Percentiles rank a stretch among this genome's conserved stretches.
Conservation (phyloP, 495 filamentous ascomycete species). For the Aspergillus haitiensis region DNA sequence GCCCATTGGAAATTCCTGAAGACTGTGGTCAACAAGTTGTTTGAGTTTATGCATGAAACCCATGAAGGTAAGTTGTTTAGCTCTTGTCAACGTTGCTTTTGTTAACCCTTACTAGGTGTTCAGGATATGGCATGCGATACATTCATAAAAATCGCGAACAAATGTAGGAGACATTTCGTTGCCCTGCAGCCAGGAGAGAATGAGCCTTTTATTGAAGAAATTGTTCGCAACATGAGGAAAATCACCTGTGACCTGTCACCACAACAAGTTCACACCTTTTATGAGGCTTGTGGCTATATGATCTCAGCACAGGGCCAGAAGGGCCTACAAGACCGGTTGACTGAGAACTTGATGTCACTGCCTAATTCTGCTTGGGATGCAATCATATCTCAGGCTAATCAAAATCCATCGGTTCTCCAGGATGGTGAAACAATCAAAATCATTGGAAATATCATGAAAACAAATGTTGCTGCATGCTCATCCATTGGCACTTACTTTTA, state of each 20-base stretch:
- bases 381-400: constrained; percentile 82
- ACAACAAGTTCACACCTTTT: constrained; percentile 98
- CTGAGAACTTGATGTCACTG: constrained; percentile 86
- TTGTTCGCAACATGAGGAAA: constrained; percentile 89
- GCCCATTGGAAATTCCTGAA: constrained; percentile 99
- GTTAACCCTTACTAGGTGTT: constrained; percentile 63
- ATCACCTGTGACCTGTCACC: constrained; percentile 94
- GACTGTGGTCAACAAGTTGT: constrained; percentile 99
- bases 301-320: constrained; percentile 96
- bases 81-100: constrained; percentile 2
- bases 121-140: constrained; percentile 99
- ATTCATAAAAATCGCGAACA: constrained; percentile 99
- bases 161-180: constrained; percentile 96
- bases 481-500: constrained; percentile 97
- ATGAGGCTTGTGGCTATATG: constrained; percentile 99
- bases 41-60: constrained; percentile 99
- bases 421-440: constrained; percentile 95
- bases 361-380: constrained; percentile 94
- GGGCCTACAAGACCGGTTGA: constrained; percentile 82
- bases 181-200: constrained; percentile 90
- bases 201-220: constrained; percentile 98
- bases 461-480: constrained; percentile 93
- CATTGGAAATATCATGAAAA: constrained; percentile 99
- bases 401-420: constrained; percentile 79
- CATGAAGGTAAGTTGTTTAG: constrained; percentile 72